These are phyloP conservation scores for Takashimella tepidaria DNA, from an alignment of 1,284 basidiomycete species.

Conservation along the genomic window DNA sequence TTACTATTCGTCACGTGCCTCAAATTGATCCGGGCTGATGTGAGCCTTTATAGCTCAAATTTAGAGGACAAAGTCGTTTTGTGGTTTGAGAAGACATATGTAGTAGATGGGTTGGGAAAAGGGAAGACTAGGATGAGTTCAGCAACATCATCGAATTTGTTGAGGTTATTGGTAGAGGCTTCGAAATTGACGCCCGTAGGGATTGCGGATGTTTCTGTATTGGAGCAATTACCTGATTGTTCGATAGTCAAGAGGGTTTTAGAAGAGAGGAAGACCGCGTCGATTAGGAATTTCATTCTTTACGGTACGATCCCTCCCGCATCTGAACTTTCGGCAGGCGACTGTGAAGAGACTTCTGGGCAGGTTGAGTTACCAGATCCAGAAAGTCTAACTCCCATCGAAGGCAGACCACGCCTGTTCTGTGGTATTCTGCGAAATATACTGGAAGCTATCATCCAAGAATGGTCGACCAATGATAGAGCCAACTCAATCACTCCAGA, in stretches of 20 bases:
- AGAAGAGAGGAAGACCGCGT: conserved; percentile 55
- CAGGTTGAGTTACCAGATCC: conserved; percentile 41
- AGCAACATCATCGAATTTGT: conserved; percentile 56
- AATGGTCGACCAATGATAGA: conserved; percentile 51
- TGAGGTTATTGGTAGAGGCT: conserved; percentile 60
- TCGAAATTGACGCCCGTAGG: conserved; percentile 50
- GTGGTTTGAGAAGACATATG: conserved; percentile 59
- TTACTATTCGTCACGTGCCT: conserved; percentile 66
- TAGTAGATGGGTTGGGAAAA: conserved; percentile 50
- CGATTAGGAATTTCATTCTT: conserved; percentile 66
- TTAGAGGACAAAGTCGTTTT: conserved; percentile 74
- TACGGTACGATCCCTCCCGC: conserved; percentile 56
- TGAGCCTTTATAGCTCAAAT: conserved; percentile 69
- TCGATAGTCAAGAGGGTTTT: conserved; percentile 58
- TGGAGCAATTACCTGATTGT: conserved; percentile 57
- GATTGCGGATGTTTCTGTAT: conserved; percentile 10
- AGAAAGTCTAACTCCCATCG: conserved; percentile 27
- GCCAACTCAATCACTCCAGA: conserved; percentile 53
- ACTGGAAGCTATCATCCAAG: conserved; percentile 53
- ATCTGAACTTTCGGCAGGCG: too few relatives aligned
- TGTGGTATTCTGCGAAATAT: conserved; percentile 60
- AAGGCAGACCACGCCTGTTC: conserved; percentile 58
- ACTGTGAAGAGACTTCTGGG: too few relatives aligned
- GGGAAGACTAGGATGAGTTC: conserved; percentile 50
- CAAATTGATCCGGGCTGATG: conserved; percentile 65